Evolutionary conservation across 2,329 filamentous ascomycete genomes (phyloP).

Genomic region (Trichoderma atrobrunneum): DNA sequence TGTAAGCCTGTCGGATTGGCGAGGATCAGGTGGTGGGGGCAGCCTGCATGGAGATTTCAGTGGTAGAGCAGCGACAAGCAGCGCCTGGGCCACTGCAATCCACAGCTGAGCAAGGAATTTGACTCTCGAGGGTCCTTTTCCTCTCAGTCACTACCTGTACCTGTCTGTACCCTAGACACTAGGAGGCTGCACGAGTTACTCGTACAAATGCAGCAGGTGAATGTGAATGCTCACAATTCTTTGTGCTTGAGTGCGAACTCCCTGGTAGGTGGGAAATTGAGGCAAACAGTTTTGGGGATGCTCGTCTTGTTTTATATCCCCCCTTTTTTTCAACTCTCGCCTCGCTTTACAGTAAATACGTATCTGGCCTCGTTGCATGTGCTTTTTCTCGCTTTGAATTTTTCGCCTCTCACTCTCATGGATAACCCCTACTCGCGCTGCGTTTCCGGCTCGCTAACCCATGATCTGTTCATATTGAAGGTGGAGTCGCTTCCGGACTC

Average conservation of each 20-base stretch:
- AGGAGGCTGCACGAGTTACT: not conserved
- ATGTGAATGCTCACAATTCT: not conserved
- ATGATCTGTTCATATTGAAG: constrained; percentile 7
- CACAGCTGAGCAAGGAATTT: constrained; percentile 8
- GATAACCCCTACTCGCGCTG: constrained; percentile 2
- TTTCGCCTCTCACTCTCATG: not conserved
- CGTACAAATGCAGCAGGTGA: not conserved
- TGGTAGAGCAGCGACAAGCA: not conserved
- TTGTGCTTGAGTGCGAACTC: not conserved
- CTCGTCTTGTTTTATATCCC: constrained; percentile 9
- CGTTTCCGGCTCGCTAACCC: constrained; percentile 4
- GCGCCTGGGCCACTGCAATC: constrained; percentile 1
- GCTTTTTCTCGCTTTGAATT: not conserved
- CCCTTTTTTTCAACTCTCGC: not conserved
- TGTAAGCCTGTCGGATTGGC: constrained; percentile 1
- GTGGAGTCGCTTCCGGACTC: constrained; percentile 15
- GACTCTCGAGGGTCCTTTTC: not conserved
- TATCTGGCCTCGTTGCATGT: not conserved
- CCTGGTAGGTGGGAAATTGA: not conserved
- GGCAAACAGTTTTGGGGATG: not conserved
- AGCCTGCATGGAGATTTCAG: not conserved
- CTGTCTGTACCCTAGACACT: not conserved
- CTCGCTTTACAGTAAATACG: not conserved
- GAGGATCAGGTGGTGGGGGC: constrained; percentile 8
- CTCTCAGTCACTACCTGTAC: not conserved